Base-by-base conservation (phyloP, 805 yeast genomes). In the Lipomyces starkeyi region DNA sequence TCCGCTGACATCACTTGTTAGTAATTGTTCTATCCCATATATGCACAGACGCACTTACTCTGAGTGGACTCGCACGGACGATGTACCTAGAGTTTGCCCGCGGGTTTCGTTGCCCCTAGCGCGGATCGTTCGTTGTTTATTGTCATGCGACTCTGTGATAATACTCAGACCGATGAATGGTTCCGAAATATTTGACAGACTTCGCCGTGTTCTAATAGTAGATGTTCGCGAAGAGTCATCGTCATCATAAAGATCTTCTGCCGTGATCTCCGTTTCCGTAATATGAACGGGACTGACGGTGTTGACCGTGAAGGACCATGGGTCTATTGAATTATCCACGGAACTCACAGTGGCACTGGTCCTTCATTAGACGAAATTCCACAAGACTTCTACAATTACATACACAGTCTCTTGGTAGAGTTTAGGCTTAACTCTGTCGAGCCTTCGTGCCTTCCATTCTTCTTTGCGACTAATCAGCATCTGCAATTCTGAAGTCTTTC, bases 401-500 rank as follows among this genome's bases (percentile, higher is more conserved):
- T 59, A 68, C 20, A 75, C 62, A 0, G 84, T 80, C 2, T 85
- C 83, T 9, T 74, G 71, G 64, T 81, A 81, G 43, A 63, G 69
- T 68, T 68, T 75, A 11, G 73, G 68, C 58, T 59, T 67, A 7
- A 61, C 27, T 3, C 72, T 71, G 62, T 73, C 77, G 0, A 79
- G 78, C 6, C 77, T 73, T 58, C 80, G 79, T 8, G 75, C 37
- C 54, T 82, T 81, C 87, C 86, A 85, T 40, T 74, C 73, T 49
- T 78, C 77, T 69, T 80, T 84, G 62, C 81, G 80, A n/a, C 80
- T 77, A 9, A 88, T 80, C 58, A 87, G 68, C 58, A 76, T 78
- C 20, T 73, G 67, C n/a, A 85, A 71, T 14, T 74, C 74, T 2
- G 78, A 71, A 65, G 76, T 80, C 43, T 78, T 77, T 8, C 83